Conservation (phyloP, 495 filamentous ascomycete species). For the Penicillium antarcticum region DNA sequence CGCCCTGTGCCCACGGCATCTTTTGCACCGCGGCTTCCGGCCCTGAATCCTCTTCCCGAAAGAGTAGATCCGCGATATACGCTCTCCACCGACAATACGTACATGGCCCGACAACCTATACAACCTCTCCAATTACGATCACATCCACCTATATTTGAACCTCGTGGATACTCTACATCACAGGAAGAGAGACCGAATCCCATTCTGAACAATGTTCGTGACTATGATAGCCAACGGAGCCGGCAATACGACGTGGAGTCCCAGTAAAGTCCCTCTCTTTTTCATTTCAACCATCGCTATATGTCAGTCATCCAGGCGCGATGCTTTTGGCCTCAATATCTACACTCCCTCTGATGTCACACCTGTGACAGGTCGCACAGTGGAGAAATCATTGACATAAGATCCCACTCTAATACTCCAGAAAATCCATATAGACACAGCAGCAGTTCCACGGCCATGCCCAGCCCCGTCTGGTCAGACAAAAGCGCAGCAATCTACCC, state of each 20-base stretch:
- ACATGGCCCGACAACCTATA: conserved; percentile 14
- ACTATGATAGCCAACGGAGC: conserved; percentile 23
- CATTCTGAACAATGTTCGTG: conserved; percentile 18
- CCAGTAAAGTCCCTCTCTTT: conserved; percentile 35
- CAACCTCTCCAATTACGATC: conserved; percentile 21
- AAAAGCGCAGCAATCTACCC: conserved; percentile 21
- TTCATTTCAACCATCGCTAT: conserved; percentile 10
- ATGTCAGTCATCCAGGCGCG: conserved; percentile 19
- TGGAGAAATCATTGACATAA: neutral
- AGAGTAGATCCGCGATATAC: conserved; percentile 25
- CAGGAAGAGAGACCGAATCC: conserved; percentile 27
- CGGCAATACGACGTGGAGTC: conserved; percentile 37
- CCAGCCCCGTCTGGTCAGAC: conserved; percentile 35
- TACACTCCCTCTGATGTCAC: neutral
- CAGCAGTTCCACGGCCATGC: conserved; percentile 29
- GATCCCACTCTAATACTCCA: neutral
- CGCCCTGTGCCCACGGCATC: conserved; percentile 11
- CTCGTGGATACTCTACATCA: conserved; percentile 12
- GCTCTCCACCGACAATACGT: conserved; percentile 20
- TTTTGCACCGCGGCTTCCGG: conserved; percentile 14
- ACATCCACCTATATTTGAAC: conserved; percentile 16
- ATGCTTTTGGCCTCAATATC: neutral
- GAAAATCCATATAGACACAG: conserved; percentile 26
- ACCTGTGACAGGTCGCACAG: conserved; percentile 3
- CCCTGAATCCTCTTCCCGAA: conserved; percentile 13